Percentiles rank a stretch among this genome's conserved stretches.
Evolutionary conservation across 2,329 filamentous ascomycete genomes (phyloP).

Genomic region (Dactylellina parvicollis): DNA sequence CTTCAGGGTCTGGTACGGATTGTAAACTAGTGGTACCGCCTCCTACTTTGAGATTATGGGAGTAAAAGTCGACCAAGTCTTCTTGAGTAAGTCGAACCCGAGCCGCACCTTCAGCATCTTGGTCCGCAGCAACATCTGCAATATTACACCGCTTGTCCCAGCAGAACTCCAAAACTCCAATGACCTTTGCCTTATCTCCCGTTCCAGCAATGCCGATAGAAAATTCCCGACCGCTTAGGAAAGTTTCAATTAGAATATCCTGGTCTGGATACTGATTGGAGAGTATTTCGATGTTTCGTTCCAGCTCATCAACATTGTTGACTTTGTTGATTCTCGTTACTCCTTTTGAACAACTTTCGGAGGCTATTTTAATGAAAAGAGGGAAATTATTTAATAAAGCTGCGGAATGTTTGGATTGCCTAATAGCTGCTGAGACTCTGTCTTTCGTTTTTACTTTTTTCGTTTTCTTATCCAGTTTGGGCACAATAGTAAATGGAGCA

Average conservation of each 20-base stretch:
- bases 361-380: slow-evolving; percentile 17
- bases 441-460: too few species aligned
- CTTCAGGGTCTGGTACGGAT: slow-evolving; percentile 3
- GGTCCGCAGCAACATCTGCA: not conserved
- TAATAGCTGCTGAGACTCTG: too few species aligned
- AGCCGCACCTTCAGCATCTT: not conserved
- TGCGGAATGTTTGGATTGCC: too few species aligned
- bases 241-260: slow-evolving; percentile 22
- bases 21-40: slow-evolving; percentile 8
- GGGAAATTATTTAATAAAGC: too few species aligned
- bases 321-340: slow-evolving; percentile 13
- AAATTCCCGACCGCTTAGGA: slow-evolving; percentile 23
- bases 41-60: slow-evolving; percentile 4
- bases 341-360: slow-evolving; percentile 21
- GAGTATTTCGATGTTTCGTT: not conserved
- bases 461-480: too few species aligned
- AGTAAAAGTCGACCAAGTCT: not conserved
- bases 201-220: slow-evolving; percentile 16
- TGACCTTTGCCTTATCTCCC: not conserved
- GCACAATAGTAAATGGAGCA: too few species aligned
- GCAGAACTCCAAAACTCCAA: slow-evolving; percentile 19
- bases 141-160: not conserved
- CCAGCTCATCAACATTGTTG: not conserved
- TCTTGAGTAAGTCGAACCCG: not conserved
- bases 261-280: slow-evolving; percentile 6